phyloP scores from a whole-genome alignment of 2,329 filamentous ascomycete species.

The Dichotomopilus funicola region DNA sequence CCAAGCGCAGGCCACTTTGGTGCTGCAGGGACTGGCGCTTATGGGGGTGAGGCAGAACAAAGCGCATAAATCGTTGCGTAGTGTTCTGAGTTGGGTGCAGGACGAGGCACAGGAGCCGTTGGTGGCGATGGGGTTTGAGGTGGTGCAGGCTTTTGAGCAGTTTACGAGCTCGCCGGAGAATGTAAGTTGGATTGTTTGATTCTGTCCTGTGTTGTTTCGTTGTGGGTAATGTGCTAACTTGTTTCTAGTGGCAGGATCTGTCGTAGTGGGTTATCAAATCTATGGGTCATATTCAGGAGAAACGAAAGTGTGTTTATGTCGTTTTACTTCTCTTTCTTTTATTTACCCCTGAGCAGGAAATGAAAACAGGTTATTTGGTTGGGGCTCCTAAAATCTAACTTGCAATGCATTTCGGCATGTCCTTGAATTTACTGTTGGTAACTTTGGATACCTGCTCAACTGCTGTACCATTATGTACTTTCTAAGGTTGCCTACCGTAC shows the following conservation, averaged over 20 bases:
- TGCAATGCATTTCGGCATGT: no score
- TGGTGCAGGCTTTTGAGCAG: conserved; percentile 76
- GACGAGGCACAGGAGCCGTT: conserved; percentile 70
- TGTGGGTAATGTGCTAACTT: conserved; percentile 3
- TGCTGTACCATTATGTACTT: no score
- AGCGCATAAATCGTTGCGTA: conserved; percentile 64
- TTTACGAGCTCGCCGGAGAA: conserved; percentile 57
- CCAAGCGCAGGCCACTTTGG: conserved; percentile 56
- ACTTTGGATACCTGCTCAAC: no score
- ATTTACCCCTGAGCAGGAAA: no score
- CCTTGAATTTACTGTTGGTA: no score
- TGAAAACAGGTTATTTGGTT: no score
- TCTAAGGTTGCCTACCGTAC: no score
- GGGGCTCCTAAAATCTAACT: no score
- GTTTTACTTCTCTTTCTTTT: no score
- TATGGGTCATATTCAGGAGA: no score
- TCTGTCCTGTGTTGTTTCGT: neutral
- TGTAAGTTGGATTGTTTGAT: conserved; percentile 32
- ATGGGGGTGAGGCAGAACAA: conserved; percentile 80
- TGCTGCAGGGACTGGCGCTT: conserved; percentile 70
- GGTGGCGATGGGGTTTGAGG: conserved; percentile 71
- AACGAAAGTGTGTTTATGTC: no score
- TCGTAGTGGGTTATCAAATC: neutral
- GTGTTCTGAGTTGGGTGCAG: conserved; percentile 71
- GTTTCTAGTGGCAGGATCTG: conserved; percentile 18